These are phyloP conservation scores for Dryadomyces quercivorus DNA, from an alignment of 2,329 filamentous ascomycete species.

Conservation along the genomic window DNA sequence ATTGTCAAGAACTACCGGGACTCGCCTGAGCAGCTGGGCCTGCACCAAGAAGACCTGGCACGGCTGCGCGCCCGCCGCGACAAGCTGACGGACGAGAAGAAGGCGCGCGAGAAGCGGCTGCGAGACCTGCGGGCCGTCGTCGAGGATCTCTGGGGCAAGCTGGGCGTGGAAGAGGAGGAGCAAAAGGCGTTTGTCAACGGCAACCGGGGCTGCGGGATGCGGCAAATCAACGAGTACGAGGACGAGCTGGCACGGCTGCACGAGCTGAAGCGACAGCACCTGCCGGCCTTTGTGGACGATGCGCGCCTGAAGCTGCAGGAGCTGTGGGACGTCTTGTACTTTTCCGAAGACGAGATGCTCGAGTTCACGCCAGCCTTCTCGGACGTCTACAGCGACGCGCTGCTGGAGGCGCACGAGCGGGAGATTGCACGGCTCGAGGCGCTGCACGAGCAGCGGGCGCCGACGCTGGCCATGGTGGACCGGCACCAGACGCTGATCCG, in stretches of 20 bases:
- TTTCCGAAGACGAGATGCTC: constrained; percentile 96
- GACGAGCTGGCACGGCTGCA: constrained; percentile 78
- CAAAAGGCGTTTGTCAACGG: constrained; percentile 73
- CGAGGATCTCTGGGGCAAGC: constrained; percentile 79
- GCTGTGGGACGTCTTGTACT: constrained; percentile 88
- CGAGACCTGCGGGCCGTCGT: constrained; percentile 66
- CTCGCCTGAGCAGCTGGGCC: constrained; percentile 81
- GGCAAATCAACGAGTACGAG: constrained; percentile 92
- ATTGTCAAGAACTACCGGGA: constrained; percentile 88
- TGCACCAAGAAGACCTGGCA: constrained; percentile 76
- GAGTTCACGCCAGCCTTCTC: constrained; percentile 96
- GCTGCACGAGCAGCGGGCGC: constrained; percentile 75
- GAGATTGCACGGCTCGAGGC: constrained; percentile 75
- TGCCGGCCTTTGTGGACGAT: constrained; percentile 94
- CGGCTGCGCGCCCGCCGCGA: constrained; percentile 65
- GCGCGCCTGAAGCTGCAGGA: constrained; percentile 82
- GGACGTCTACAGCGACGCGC: constrained; percentile 90
- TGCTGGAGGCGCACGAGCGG: constrained; percentile 87
- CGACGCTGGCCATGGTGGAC: constrained; percentile 71
- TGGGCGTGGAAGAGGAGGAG: constrained; percentile 72
- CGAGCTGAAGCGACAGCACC: constrained; percentile 87
- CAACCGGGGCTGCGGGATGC: constrained; percentile 82
- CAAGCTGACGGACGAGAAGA: constrained; percentile 80
- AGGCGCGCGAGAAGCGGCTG: constrained; percentile 61
- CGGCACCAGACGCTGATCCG: constrained; percentile 70